These are phyloP conservation scores for Pezicula neosporulosa DNA, from an alignment of 2,329 filamentous ascomycete species.

Conservation along the genomic window DNA sequence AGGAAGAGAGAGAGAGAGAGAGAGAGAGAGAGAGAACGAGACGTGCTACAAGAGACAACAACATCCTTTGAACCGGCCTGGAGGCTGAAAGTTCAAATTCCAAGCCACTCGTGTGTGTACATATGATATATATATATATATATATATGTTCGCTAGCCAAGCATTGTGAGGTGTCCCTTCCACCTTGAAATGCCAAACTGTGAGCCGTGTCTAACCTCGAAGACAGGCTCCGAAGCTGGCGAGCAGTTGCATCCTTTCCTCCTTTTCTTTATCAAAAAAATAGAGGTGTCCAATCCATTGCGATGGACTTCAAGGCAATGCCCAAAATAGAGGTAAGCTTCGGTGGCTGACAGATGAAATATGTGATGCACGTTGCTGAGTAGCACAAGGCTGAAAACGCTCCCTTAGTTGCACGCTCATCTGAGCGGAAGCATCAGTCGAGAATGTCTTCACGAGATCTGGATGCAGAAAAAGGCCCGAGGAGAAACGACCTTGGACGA, in stretches of 20 bases:
- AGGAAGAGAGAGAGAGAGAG: too few species aligned
- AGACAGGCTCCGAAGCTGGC: too few species aligned
- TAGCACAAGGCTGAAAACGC: slow-evolving; percentile 13
- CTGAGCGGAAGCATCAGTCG: slow-evolving; percentile 75
- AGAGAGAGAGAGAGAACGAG: too few species aligned
- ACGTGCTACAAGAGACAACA: too few species aligned
- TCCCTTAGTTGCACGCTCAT: slow-evolving; percentile 69
- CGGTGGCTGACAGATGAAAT: background rate
- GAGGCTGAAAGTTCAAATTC: too few species aligned
- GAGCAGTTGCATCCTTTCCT: background rate
- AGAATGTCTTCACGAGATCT: slow-evolving; percentile 70
- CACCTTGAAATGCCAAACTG: too few species aligned
- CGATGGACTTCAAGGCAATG: slow-evolving; percentile 38
- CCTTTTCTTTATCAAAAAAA: background rate
- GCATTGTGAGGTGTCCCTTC: too few species aligned
- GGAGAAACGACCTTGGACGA: slow-evolving; percentile 57
- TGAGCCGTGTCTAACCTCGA: too few species aligned
- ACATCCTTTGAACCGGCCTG: too few species aligned
- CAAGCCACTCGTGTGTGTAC: too few species aligned
- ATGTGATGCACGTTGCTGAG: slow-evolving; percentile 8
- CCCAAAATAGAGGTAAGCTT: slow-evolving; percentile 51
- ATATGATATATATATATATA: too few species aligned
- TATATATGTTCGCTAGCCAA: too few species aligned
- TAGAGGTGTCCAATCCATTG: slow-evolving; percentile 1
- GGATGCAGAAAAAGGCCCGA: slow-evolving; percentile 53